A percentile compares a stretch with the other conserved stretches of the same genome.
Evolutionary conservation across 306 rosid genomes (phyloP).

Genomic region (Amphicarpaea edgeworthii): DNA sequence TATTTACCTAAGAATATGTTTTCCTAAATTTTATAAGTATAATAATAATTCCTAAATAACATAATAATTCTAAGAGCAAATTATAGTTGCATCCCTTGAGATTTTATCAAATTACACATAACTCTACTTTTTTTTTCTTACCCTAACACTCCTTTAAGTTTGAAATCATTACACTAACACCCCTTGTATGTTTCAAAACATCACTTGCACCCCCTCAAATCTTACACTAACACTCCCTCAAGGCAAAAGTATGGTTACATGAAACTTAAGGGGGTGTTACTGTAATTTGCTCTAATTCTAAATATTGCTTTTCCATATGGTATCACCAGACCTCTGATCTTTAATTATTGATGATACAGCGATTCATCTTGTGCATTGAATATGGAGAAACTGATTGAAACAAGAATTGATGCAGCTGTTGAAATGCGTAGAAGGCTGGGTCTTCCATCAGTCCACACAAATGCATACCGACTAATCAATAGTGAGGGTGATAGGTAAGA

Average conservation of each 20-base stretch:
- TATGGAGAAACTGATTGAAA: constrained; percentile 80
- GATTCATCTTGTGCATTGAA: constrained; percentile 67
- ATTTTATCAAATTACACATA: no score
- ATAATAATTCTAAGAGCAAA: neutral
- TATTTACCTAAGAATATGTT: neutral
- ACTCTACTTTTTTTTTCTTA: no score
- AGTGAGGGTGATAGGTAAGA: constrained; percentile 94
- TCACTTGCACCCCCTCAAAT: no score
- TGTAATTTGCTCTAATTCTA: no score
- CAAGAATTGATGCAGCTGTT: constrained; percentile 71
- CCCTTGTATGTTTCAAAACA: no score
- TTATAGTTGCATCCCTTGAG: no score
- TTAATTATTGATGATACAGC: constrained; percentile 51
- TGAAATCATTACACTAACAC: no score
- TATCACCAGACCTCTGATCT: constrained; percentile 31
- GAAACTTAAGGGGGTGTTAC: no score
- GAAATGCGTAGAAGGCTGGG: constrained; percentile 75
- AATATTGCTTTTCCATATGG: neutral
- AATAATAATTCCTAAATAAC: neutral
- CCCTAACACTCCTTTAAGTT: no score
- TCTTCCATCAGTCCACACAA: constrained; percentile 80
- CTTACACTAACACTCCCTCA: no score
- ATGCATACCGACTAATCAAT: constrained; percentile 83
- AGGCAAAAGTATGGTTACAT: no score
- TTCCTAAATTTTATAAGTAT: neutral